Base-by-base conservation (phyloP, 768 basidiomycete genomes). In the Auricularia sp. region DNA sequence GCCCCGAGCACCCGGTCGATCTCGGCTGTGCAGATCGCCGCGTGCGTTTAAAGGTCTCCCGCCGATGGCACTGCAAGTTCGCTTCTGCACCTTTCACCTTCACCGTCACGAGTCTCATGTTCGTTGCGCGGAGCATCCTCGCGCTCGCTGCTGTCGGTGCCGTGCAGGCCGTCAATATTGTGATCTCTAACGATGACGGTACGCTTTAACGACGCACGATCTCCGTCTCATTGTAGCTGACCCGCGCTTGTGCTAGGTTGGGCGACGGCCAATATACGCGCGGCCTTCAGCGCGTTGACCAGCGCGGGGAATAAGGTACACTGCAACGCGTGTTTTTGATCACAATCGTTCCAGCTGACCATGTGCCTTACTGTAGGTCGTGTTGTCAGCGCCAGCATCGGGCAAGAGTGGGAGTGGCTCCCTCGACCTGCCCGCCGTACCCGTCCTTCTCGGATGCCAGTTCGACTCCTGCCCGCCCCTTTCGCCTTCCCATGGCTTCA, bases 351-450 rank as follows among this genome's bases (percentile, higher is more conserved):
- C 6, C 14, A 6, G 47, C 47, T 51, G 10, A 51, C 47, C 14
- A 18, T 6, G 47, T 18, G 6, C 14, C 5, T 51, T 6, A 51
- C 47, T 51, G 11, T 18, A 76, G 74, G 72, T 73, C 14, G 70
- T 82, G 18, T 69, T 83, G 3, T 82, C 81, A 16, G 74, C 76
- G 8, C 81, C 82, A 1, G 79, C 82, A 5, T 71, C 74, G 54
- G 77, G 82, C 68, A 68, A 77, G 66, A 81, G 80, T 16, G 82
- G 81, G 5, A 78, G 79, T 2, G 80, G 81, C 14, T 79, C 78
- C 3, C 75, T 74, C 1, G 77, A 77, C 3, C 47, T 51, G 18
- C 47, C 47, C 14, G 69, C 72, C 5, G 67, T 75, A 5, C 76
- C 80, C 1, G 69, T 68, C 5, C 65, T 71, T 5, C 5, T 18